Conservation (phyloP, 257 asterid species). For the Handroanthus guayacan region DNA sequence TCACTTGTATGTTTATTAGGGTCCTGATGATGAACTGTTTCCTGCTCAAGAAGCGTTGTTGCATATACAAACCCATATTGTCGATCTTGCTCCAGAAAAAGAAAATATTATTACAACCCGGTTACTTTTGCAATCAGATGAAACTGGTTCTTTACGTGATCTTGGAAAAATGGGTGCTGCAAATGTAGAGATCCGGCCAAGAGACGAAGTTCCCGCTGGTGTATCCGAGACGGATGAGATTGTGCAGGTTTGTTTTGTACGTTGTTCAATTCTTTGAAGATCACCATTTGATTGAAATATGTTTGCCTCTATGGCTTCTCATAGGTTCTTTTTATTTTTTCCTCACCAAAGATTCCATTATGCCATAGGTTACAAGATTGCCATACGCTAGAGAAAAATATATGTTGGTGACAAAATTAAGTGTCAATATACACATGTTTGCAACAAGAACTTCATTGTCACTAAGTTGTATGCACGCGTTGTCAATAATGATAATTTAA, state of each 20-base stretch:
- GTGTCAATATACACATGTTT: no score
- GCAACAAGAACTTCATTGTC: no score
- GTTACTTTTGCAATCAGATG: constrained; percentile 80
- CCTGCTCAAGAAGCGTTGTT: constrained; percentile 99
- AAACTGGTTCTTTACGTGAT: constrained; percentile 64
- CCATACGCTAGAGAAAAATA: no score
- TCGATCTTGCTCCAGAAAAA: constrained; percentile 76
- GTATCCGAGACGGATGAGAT: constrained; percentile 68
- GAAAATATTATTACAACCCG: constrained; percentile 81
- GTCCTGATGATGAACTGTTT: constrained; percentile 93
- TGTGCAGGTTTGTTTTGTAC: constrained; percentile 65
- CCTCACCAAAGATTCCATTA: constrained; percentile 17
- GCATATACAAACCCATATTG: constrained; percentile 91
- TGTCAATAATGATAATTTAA: no score
- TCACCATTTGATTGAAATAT: no score
- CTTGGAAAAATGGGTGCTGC: constrained; percentile 73
- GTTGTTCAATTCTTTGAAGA: background rate
- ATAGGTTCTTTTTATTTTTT: background rate
- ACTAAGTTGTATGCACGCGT: no score
- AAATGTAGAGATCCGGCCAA: constrained; percentile 62
- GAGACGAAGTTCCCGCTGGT: constrained; percentile 69
- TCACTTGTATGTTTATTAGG: constrained; percentile 57
- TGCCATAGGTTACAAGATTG: constrained; percentile 8
- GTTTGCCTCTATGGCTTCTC: background rate
- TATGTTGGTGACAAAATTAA: no score